Evolutionary conservation across 2,329 filamentous ascomycete species (phyloP).

Genomic region (Fusarium pseudonygamai): DNA sequence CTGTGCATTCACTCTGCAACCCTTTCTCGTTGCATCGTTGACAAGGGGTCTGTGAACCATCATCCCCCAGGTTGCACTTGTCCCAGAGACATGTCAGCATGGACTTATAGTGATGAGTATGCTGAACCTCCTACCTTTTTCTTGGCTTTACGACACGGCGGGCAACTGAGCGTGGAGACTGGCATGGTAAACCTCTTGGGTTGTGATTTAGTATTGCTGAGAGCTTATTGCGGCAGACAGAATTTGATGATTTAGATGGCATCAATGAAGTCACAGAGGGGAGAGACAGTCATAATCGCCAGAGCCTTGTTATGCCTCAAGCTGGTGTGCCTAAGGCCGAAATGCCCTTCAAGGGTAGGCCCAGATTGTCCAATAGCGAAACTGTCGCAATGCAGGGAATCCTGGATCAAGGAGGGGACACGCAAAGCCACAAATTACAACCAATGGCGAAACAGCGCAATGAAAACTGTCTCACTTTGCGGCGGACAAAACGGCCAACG

Average conservation of each 20-base stretch:
- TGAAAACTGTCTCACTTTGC: neutral
- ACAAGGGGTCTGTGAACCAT: neutral
- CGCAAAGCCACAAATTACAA: neutral
- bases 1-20: neutral
- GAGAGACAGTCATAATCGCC: neutral
- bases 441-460: neutral
- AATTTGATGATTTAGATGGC: neutral
- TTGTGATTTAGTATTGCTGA: accelerated
- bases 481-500: neutral
- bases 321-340: neutral
- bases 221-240: no score
- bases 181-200: neutral
- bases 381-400: neutral
- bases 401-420: neutral
- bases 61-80: neutral
- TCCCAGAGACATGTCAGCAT: neutral
- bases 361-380: neutral
- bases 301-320: neutral
- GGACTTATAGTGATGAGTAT: accelerated
- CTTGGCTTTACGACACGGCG: neutral
- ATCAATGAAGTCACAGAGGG: neutral
- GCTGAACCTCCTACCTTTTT: neutral
- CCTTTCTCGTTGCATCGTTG: neutral
- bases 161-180: neutral
- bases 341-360: accelerated